A percentile compares a stretch with the other conserved stretches of the same genome.
These are phyloP conservation scores for Suillus weaverae DNA, from an alignment of 768 basidiomycete genomes.

Conservation along the genomic window DNA sequence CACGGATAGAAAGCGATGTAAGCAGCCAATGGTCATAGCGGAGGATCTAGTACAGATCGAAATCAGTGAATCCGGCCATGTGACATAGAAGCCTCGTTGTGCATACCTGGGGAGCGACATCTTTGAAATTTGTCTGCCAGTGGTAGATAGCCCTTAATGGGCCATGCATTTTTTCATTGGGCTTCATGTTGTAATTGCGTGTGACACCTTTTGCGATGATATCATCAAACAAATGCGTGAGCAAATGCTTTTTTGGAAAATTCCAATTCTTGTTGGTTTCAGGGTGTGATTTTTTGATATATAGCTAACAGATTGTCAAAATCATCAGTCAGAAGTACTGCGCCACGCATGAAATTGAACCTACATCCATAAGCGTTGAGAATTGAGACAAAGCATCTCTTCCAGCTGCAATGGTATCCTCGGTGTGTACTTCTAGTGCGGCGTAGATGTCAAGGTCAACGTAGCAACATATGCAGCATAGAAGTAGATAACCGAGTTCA, in stretches of 20 bases:
- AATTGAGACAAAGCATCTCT: background rate
- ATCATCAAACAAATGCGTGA: background rate
- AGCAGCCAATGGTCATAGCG: background rate
- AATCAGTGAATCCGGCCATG: background rate
- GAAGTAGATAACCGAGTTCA: background rate
- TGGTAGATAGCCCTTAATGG: background rate
- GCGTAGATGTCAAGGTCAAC: background rate
- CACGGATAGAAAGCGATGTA: background rate
- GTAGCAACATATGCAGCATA: background rate
- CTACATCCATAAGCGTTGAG: background rate
- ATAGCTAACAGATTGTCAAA: background rate
- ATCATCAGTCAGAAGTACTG: background rate
- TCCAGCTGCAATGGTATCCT: background rate
- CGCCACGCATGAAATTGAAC: background rate
- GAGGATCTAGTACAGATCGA: background rate
- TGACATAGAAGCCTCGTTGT: background rate
- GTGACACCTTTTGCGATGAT: background rate
- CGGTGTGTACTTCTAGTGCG: background rate
- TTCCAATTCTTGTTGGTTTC: background rate
- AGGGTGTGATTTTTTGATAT: background rate
- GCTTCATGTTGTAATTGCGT: background rate
- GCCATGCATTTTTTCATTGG: background rate
- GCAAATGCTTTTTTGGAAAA: background rate
- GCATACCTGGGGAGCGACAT: background rate
- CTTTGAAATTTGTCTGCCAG: background rate